These are phyloP conservation scores for Suhomyces guaymorum DNA, from an alignment of 1,139 yeast species.

Conservation along the genomic window DNA sequence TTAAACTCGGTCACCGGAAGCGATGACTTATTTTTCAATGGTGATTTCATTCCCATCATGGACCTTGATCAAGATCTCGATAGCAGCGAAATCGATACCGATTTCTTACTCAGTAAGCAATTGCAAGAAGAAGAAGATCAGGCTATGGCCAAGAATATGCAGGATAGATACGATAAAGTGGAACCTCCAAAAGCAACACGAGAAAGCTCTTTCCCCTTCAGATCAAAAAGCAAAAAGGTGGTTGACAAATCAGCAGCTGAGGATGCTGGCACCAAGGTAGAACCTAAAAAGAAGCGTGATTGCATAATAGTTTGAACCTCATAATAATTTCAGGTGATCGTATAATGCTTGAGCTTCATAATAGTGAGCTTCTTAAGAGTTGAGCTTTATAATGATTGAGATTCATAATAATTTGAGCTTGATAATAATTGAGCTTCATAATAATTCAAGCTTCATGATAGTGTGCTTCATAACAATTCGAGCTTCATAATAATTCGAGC, in stretches of 20 bases:
- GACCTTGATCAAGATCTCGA: slow-evolving; percentile 23
- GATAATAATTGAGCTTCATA: not conserved
- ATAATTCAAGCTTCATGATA: no score
- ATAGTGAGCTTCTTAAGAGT: no score
- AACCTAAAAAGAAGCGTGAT: slow-evolving; percentile 15
- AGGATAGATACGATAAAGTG: slow-evolving; percentile 25
- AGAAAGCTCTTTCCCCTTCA: slow-evolving; percentile 3
- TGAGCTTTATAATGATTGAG: not conserved
- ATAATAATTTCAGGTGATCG: not conserved
- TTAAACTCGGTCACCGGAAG: slow-evolving; percentile 65
- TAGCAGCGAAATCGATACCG: slow-evolving; percentile 27
- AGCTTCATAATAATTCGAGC: no score
- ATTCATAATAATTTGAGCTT: not conserved
- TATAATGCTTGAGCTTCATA: not conserved
- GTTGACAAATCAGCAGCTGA: not conserved
- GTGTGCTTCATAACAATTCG: no score
- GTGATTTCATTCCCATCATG: slow-evolving; percentile 51
- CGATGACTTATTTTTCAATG: slow-evolving; percentile 65
- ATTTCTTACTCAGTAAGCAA: slow-evolving; percentile 48
- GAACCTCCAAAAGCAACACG: slow-evolving; percentile 1
- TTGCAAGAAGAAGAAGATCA: slow-evolving; percentile 67
- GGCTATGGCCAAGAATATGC: slow-evolving; percentile 50
- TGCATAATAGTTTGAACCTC: slow-evolving; percentile 12
- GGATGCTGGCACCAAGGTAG: slow-evolving; percentile 1
- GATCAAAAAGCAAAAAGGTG: slow-evolving; percentile 2